Base-by-base conservation (phyloP, 2,329 filamentous ascomycete genomes). In the Penicillium aurantiogriseum region DNA sequence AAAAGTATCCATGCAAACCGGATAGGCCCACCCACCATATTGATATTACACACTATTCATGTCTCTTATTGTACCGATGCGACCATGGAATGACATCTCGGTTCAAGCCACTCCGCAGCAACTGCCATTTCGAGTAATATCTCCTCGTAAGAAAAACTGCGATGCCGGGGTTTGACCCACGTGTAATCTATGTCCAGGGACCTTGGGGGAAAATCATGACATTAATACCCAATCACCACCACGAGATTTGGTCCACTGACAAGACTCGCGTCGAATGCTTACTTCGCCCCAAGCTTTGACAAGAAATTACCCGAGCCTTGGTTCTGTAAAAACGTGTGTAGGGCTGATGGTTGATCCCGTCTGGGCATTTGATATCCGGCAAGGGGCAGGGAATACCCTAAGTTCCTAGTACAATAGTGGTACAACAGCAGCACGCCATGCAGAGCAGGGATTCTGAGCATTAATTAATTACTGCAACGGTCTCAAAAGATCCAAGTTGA, bases 151-250 rank as follows among this genome's bases (percentile, higher is more conserved):
- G 23, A 33, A 45, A 48, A 33, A 17, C 15, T 27, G 9, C 21
- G 21, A 19, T 50, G 33, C 15, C 49, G 53, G 21, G 45, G 47
- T 36, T 40, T 39, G 54, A 48, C 56, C 58, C 56, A 56, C 54
- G 40, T 38, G 43, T 43, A 25, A 43, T 43, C 19, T 57, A 59
- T 61, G 23, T 55, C 49, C 49, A 62, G 53, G 64, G 61, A 66
- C 64, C 64, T 65, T 66, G 64, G 63, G 52, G 54, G 56, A 48
- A 61, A 57, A 23, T 54, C 27, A 57, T 31, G 39, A 27, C 27
- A 27, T 11, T 23, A 17, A 42, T 7, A 47, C 43, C 63, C 59
- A 66, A 66, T 63, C 59, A 62, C 25, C 35, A 25, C 1, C 13
- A 23, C 17, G 7, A 15, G 17, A 19, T 4, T 23, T 53, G 48